A percentile compares a stretch with the other conserved stretches of the same genome.
Evolutionary conservation across 176 grass and related monocot species (phyloP).

Genomic region (Hsuehochloa calcarea): DNA sequence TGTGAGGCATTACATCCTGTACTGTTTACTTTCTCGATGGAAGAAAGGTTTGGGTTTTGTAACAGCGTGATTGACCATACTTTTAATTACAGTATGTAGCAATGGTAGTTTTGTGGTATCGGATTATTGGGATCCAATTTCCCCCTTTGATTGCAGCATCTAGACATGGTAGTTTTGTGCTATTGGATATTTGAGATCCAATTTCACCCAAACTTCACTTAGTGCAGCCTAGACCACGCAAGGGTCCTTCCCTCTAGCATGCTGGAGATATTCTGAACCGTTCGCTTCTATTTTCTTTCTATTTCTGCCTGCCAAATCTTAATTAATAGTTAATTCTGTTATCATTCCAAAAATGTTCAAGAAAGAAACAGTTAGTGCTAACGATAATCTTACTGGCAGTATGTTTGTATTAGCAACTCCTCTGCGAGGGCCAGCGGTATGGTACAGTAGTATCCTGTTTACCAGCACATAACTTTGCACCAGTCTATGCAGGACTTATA

Average conservation of each 20-base stretch:
- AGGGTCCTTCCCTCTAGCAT: neutral
- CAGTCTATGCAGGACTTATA: neutral
- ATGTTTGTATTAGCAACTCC: neutral
- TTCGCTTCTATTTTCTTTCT: neutral
- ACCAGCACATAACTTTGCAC: neutral
- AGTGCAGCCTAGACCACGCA: neutral
- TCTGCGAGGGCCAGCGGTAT: neutral
- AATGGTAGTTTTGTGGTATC: neutral
- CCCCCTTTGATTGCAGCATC: neutral
- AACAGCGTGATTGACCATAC: neutral
- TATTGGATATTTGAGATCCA: neutral
- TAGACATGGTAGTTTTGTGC: neutral
- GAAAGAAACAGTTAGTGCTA: neutral
- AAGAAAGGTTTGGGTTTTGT: neutral
- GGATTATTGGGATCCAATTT: neutral
- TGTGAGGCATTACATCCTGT: neutral
- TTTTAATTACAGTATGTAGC: neutral
- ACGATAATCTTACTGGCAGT: neutral
- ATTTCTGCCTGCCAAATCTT: neutral
- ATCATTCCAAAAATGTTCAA: neutral
- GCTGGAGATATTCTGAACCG: neutral
- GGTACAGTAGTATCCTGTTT: neutral
- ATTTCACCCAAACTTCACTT: neutral
- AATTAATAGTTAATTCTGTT: neutral
- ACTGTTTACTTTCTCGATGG: neutral